Evolutionary conservation across 2,329 filamentous ascomycete genomes (phyloP).

Genomic region (Sporothrix pallida): DNA sequence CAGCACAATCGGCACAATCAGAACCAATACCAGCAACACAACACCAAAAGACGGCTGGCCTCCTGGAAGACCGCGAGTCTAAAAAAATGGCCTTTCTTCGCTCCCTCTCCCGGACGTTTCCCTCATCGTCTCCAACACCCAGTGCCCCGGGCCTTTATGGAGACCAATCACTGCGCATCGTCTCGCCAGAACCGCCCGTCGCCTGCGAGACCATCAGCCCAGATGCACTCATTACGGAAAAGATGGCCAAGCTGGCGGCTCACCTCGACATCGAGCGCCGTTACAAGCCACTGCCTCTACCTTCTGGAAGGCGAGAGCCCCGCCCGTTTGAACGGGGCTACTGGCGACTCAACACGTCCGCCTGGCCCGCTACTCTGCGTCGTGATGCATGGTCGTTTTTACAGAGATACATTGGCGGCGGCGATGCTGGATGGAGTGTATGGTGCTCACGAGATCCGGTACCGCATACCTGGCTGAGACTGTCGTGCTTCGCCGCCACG

Average conservation of each 20-base stretch:
- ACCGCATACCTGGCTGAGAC: slow-evolving; percentile 57
- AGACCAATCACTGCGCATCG: slow-evolving; percentile 52
- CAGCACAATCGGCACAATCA: neutral
- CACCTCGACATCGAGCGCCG: slow-evolving; percentile 58
- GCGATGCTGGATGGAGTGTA: slow-evolving; percentile 70
- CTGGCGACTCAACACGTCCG: slow-evolving; percentile 69
- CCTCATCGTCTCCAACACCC: slow-evolving; percentile 19
- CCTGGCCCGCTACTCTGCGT: slow-evolving; percentile 59
- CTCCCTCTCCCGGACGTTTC: neutral
- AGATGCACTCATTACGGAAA: slow-evolving; percentile 60
- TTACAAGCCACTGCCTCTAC: slow-evolving; percentile 55
- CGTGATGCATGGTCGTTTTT: slow-evolving; percentile 67
- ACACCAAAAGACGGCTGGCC: neutral
- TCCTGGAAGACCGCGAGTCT: neutral
- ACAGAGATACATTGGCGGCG: slow-evolving; percentile 62
- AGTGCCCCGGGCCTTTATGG: slow-evolving; percentile 3
- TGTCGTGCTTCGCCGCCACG: slow-evolving; percentile 81
- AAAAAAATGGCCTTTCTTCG: neutral
- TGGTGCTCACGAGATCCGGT: slow-evolving; percentile 58
- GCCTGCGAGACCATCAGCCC: slow-evolving; percentile 52
- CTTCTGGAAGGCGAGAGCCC: slow-evolving; percentile 46
- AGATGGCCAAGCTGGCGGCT: slow-evolving; percentile 58
- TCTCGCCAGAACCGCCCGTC: slow-evolving; percentile 59
- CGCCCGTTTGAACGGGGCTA: slow-evolving; percentile 73
- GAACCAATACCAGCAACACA: neutral